These are phyloP conservation scores for Gyromitra esculenta DNA, from an alignment of 2,329 filamentous ascomycete genomes.

Conservation along the genomic window DNA sequence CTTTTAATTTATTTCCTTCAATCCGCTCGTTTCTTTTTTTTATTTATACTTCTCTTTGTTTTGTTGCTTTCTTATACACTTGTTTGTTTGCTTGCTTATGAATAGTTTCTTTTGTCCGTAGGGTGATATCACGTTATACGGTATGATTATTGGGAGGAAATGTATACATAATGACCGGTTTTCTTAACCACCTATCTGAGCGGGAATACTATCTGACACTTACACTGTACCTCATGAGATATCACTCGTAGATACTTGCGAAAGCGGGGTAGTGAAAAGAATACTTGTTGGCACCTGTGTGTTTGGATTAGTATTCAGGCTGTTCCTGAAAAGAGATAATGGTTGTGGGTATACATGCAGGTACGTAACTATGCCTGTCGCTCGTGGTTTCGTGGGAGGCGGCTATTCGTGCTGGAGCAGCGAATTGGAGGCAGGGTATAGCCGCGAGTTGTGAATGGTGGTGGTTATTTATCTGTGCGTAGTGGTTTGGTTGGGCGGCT, in stretches of 20 bases:
- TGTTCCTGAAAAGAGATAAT: no score
- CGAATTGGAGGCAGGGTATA: neutral
- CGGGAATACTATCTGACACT: neutral
- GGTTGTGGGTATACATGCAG: neutral
- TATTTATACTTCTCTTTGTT: neutral
- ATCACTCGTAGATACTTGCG: neutral
- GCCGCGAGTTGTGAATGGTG: neutral
- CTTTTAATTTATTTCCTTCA: neutral
- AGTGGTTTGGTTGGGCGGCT: neutral
- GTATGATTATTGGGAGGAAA: neutral
- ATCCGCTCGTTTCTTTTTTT: neutral
- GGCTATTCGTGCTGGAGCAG: neutral
- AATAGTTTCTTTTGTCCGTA: no score
- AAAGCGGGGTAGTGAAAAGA: neutral
- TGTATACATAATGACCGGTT: slow-evolving; percentile 21
- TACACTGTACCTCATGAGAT: neutral
- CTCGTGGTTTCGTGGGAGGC: neutral
- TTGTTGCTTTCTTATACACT: slow-evolving; percentile 1
- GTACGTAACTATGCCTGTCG: neutral
- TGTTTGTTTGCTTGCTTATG: neutral
- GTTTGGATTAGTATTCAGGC: neutral
- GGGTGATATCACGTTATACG: neutral
- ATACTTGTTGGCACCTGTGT: neutral
- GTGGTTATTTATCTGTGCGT: neutral
- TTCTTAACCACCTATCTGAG: neutral